phyloP scores from a whole-genome alignment of 352 stramenopile species.

The Thraustochytrium striatum region DNA sequence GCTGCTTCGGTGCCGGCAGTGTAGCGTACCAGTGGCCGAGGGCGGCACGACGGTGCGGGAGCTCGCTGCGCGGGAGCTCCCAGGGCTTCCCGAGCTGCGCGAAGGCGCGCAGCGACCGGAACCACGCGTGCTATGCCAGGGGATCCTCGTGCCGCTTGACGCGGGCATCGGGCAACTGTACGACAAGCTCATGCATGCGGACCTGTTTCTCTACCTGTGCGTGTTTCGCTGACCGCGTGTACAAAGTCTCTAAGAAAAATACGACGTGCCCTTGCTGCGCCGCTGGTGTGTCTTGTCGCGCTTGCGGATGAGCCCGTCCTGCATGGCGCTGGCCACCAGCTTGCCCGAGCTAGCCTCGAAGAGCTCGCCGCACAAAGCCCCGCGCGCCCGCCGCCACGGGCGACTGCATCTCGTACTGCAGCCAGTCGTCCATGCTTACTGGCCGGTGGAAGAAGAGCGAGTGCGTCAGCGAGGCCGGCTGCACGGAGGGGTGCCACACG shows the following conservation, averaged over 20 bases:
- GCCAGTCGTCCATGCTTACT: constrained; percentile 45
- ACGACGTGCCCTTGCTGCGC: not conserved
- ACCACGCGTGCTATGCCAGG: constrained; percentile 3
- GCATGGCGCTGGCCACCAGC: not conserved
- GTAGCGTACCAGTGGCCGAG: not conserved
- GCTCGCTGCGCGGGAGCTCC: not conserved
- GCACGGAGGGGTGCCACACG: not conserved
- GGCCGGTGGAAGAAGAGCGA: constrained; percentile 49
- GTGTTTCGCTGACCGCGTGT: not conserved
- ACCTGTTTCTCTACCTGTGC: constrained; percentile 40
- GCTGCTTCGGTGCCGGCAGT: not conserved
- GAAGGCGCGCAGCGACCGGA: not conserved
- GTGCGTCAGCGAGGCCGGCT: constrained; percentile 41
- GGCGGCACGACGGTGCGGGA: not conserved
- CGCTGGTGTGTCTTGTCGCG: not conserved
- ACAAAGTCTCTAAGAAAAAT: not conserved
- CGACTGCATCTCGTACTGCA: constrained; percentile 48
- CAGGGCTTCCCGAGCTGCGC: not conserved
- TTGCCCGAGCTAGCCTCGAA: not conserved
- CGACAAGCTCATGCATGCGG: not conserved
- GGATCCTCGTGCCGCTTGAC: constrained; percentile 1
- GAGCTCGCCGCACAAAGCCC: constrained; percentile 33
- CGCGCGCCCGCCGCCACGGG: not conserved
- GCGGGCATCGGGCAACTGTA: constrained; percentile 7
- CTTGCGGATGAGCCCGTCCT: constrained; percentile 36